phyloP scores from a whole-genome alignment of 1,284 basidiomycete genomes.

The Ustilago vetiveriae region DNA sequence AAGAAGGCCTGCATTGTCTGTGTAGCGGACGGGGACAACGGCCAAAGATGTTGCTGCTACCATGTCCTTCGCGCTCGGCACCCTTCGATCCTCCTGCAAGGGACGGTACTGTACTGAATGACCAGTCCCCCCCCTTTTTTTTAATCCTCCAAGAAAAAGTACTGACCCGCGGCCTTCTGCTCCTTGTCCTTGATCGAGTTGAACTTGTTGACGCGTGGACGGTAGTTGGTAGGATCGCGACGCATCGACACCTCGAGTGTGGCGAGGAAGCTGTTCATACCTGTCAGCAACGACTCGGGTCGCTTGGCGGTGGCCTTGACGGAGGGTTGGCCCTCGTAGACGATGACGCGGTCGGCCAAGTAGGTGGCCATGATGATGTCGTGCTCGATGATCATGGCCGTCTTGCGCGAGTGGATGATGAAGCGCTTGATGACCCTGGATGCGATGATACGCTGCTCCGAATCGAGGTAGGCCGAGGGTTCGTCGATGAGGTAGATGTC shows the following conservation, averaged over 20 bases:
- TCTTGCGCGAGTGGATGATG: conserved; percentile 67
- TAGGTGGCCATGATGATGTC: conserved; percentile 67
- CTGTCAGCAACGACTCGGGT: conserved; percentile 63
- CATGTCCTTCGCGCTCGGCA: too few relatives aligned
- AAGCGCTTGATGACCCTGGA: conserved; percentile 67
- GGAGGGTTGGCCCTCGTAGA: conserved; percentile 65
- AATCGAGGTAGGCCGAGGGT: conserved; percentile 66
- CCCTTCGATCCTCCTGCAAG: too few relatives aligned
- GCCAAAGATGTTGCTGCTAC: too few relatives aligned
- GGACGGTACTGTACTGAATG: too few relatives aligned
- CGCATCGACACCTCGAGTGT: conserved; percentile 66
- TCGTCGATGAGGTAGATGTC: conserved; percentile 67
- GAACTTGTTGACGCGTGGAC: conserved; percentile 66
- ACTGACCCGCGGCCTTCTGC: conserved; percentile 64
- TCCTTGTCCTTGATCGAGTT: conserved; percentile 67
- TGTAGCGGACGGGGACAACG: too few relatives aligned
- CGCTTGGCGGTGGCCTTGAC: conserved; percentile 62
- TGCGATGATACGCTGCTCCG: conserved; percentile 67
- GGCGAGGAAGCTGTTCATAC: conserved; percentile 66
- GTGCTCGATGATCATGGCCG: conserved; percentile 67
- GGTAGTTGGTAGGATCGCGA: conserved; percentile 65
- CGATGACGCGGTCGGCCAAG: conserved; percentile 64
- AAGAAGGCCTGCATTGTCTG: too few relatives aligned
- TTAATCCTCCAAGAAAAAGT: conserved; percentile 66
- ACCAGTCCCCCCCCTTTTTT: too few relatives aligned